Conservation (phyloP, 352 stramenopile species). For the Saprolegnia parasitica region DNA sequence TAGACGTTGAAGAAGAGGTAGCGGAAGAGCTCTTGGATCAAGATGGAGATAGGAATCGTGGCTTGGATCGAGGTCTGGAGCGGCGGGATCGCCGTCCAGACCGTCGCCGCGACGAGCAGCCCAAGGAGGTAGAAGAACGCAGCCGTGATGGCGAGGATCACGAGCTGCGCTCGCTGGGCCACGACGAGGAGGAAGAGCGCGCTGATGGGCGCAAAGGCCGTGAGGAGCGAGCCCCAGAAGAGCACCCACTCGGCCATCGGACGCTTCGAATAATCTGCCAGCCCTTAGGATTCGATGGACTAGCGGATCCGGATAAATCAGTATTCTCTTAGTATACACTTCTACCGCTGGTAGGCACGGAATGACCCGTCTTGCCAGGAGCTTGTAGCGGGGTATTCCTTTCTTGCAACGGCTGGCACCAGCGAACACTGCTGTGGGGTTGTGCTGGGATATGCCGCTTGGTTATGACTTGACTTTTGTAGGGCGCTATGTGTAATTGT, state of each 20-base stretch:
- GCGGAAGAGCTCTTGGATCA: slow-evolving; percentile 69
- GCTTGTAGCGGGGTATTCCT: too few relatives aligned
- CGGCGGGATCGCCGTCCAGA: slow-evolving; percentile 72
- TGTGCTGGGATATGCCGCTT: not conserved
- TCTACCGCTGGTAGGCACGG: too few relatives aligned
- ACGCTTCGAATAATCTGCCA: not conserved
- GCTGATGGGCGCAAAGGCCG: slow-evolving; percentile 64
- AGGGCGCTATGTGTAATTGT: not conserved
- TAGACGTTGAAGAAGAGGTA: slow-evolving; percentile 72
- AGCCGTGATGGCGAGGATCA: slow-evolving; percentile 73
- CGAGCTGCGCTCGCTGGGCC: slow-evolving; percentile 72
- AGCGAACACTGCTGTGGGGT: too few relatives aligned
- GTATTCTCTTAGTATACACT: too few relatives aligned
- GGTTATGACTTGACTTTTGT: not conserved
- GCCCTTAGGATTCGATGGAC: not conserved
- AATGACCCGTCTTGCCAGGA: too few relatives aligned
- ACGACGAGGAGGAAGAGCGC: slow-evolving; percentile 77
- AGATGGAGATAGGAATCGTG: slow-evolving; percentile 61
- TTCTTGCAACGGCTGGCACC: too few relatives aligned
- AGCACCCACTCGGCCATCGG: slow-evolving; percentile 58
- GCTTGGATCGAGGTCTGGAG: slow-evolving; percentile 68
- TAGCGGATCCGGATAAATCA: not conserved
- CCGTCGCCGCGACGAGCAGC: slow-evolving; percentile 65
- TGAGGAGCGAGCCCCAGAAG: slow-evolving; percentile 77
- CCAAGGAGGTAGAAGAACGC: slow-evolving; percentile 80